Percentiles rank a stretch among this genome's conserved stretches.
phyloP scores from a whole-genome alignment of 257 asterid genomes.

The Solanum chiquidenum region DNA sequence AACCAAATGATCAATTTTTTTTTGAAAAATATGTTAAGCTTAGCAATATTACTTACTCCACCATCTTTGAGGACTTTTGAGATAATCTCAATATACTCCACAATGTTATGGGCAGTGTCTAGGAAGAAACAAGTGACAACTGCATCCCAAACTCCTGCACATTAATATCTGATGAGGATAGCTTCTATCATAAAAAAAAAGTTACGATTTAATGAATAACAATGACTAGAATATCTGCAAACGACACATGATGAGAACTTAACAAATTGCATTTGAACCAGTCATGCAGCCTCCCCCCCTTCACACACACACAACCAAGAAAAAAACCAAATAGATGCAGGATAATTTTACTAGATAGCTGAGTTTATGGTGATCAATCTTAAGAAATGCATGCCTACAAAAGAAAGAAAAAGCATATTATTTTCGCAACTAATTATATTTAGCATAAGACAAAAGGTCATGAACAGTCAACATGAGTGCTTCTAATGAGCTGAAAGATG shows the following conservation, averaged over 20 bases:
- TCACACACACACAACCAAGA: neutral
- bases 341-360: neutral
- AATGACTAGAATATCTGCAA: neutral
- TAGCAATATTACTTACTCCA: conserved; percentile 55
- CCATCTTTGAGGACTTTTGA: conserved; percentile 83
- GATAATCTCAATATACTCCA: conserved; percentile 79
- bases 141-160: conserved; percentile 93
- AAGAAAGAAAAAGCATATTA: neutral
- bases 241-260: neutral
- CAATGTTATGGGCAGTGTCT: conserved; percentile 96
- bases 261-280: neutral
- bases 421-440: neutral
- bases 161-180: conserved; percentile 1
- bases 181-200: neutral
- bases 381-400: neutral
- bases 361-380: neutral
- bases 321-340: neutral
- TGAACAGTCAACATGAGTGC: neutral
- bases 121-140: conserved; percentile 95
- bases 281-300: neutral
- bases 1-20: neutral
- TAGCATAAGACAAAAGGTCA: neutral
- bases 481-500: neutral
- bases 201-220: neutral
- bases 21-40: neutral